phyloP scores from a whole-genome alignment of 192 early-diverging fungal species.

The Phycomyces blakesleeanus region DNA sequence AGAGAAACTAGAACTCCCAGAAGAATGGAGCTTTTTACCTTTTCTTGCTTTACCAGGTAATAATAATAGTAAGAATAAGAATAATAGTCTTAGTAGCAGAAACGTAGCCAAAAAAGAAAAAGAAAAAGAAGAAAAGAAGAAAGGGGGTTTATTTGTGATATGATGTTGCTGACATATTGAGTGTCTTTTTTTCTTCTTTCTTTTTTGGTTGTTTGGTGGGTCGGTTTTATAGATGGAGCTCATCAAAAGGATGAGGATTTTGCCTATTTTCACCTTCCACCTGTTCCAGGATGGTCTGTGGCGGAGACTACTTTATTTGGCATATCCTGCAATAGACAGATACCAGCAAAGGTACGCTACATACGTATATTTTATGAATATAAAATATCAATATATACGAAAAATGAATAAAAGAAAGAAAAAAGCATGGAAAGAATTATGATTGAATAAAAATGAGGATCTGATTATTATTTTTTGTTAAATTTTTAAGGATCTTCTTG shows the following conservation, averaged over 20 bases:
- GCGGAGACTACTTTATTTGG: constrained; percentile 70
- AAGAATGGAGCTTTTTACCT: constrained; percentile 79
- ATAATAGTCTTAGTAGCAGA: neutral
- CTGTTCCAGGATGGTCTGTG: constrained; percentile 57
- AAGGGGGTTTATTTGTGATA: neutral
- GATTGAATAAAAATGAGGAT: no score
- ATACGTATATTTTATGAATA: no score
- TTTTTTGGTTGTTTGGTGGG: constrained; percentile 16
- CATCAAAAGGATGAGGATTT: constrained; percentile 80
- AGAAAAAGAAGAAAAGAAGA: neutral
- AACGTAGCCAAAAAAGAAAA: neutral
- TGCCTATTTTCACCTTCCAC: constrained; percentile 80
- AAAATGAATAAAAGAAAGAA: neutral
- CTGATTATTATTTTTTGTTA: constrained; percentile 2
- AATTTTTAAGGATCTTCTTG: constrained; percentile 53
- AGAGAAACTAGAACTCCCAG: constrained; percentile 55
- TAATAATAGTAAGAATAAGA: no score
- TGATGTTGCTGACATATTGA: neutral
- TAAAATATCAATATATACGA: neutral
- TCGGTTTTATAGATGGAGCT: constrained; percentile 54
- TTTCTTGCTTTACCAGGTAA: constrained; percentile 77
- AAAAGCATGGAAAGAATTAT: no score
- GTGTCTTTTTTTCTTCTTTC: neutral
- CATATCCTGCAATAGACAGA: constrained; percentile 80
- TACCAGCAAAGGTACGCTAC: constrained; percentile 60